Base-by-base conservation (phyloP, 441 rosid species). In the Pelargonium myrrhifolium region DNA sequence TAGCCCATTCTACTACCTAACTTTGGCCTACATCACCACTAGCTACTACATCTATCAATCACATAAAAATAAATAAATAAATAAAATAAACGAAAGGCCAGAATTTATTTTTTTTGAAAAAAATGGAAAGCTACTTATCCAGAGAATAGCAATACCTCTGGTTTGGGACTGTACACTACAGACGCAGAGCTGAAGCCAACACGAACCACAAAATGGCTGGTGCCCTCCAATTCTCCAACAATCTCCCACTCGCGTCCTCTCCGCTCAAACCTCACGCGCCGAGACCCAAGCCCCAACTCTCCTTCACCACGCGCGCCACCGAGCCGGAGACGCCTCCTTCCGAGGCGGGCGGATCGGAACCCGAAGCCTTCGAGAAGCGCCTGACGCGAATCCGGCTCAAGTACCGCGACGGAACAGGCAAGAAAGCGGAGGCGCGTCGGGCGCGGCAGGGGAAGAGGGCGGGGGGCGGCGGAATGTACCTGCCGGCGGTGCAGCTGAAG, bases 401-500 rank as follows among this genome's bases (percentile, higher is more conserved):
- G n/a, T n/a, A n/a, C n/a, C 90, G 35, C 82, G 83, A n/a, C 68
- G 96, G 93, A 1, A 75, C 80, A 2, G 99, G 97, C 0, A 93
- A 88, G 81, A 93, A 93, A 69, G 98, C 97, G 42, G 92, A 74
- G 63, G 24, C 47, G 26, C 66, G 77, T 39, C 69, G 65, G 55
- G 70, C 14, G 56, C 65, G 39, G 70, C 69, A 69, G 47, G 26
- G 65, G 21, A 45, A 87, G 70, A 65, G 87, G 40, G 35, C 60
- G 47, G 51, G 24, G 75, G 24, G 1, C 78, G 21, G 62, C 85
- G 0, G 62, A 71, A 60, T 7, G 81, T 89, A 80, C 78, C 77
- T 89, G 40, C 97, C 97, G 40, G 87, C 95, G 56, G 96, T 86
- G 11, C 79, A 86, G 47, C 63, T 93, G 8, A 86, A 86, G 72